Base-by-base conservation (phyloP, 179 eudicot species). In the Camellia oleifera region DNA sequence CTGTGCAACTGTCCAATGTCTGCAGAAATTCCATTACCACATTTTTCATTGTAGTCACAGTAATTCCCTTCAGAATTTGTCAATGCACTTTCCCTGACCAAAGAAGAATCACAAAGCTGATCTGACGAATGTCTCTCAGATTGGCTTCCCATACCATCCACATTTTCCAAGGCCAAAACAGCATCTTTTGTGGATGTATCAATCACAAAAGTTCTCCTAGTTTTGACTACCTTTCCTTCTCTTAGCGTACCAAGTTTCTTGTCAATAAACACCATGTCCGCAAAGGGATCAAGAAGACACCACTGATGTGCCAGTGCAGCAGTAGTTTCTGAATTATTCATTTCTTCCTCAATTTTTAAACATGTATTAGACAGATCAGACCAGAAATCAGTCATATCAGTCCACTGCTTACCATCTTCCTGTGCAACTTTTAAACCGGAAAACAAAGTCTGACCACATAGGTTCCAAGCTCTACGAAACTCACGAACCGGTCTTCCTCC, bases 281-380 rank as follows among this genome's bases (percentile, higher is more conserved):
- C 99, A 86, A 92, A 96, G 50, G 98, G 99, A 86, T 96, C 94
- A 53, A 96, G 87, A 83, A 94, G 91, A 83, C 79, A 85, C 97
- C 97, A 96, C 68, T 81, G 82, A 71, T 82, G 85, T 80, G 89
- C 84, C 84, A 92, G 78, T 56, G 87, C 83, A 77, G 86, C 81
- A 78, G 78, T 82, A 53, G 80, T 81, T 82, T 88, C 90, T 84
- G 83, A 76, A 70, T 76, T 78, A 68, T 78, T 82, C 62, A 85
- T 79, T 85, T 86, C 84, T 80, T 85, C 84, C 64, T 88, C 97
- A 82, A 96, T 86, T 83, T 86, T 82, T 18, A 26, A 82, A 17
- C 89, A 77, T 60, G 94, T 85, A 48, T 83, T 78, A 50, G 86
- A 86, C 57, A 95, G 79, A 85, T 94, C 98, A 77, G 86, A 83